phyloP scores from a whole-genome alignment of 176 grass and related monocot species.

The Oryza coarctata region DNA sequence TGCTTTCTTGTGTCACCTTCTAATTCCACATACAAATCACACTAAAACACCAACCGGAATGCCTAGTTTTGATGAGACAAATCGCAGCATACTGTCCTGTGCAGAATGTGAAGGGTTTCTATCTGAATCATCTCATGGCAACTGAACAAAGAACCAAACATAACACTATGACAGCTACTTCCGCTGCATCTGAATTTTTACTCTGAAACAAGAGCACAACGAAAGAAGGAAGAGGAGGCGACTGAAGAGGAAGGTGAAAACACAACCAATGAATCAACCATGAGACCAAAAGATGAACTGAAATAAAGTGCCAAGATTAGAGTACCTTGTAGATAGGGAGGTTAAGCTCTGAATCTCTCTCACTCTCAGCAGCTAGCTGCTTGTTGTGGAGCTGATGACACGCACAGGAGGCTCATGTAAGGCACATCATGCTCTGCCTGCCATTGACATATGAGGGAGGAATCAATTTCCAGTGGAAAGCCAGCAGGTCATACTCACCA shows the following conservation, averaged over 20 bases:
- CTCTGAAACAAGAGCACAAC: not conserved
- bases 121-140: not conserved
- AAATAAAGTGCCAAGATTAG: not conserved
- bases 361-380: constrained; percentile 11
- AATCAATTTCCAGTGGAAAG: constrained; percentile 37
- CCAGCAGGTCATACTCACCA: constrained; percentile 27
- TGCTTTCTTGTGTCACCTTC: not conserved
- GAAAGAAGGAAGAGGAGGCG: not conserved
- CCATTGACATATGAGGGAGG: not conserved
- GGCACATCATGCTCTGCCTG: constrained; percentile 4
- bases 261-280: not conserved
- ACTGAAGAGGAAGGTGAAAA: not conserved
- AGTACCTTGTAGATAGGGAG: constrained; percentile 7
- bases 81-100: not conserved
- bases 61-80: not conserved
- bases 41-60: not conserved
- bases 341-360: no score
- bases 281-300: not conserved
- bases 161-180: not conserved
- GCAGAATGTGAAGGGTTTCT: not conserved
- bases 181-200: not conserved
- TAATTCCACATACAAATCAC: not conserved
- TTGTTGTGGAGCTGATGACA: constrained; percentile 1
- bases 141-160: not conserved
- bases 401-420: not conserved